Evolutionary conservation across 805 yeast species (phyloP), one percentile per base, ranked within the genome.

Genomic region (Lipomyces yamadae): DNA sequence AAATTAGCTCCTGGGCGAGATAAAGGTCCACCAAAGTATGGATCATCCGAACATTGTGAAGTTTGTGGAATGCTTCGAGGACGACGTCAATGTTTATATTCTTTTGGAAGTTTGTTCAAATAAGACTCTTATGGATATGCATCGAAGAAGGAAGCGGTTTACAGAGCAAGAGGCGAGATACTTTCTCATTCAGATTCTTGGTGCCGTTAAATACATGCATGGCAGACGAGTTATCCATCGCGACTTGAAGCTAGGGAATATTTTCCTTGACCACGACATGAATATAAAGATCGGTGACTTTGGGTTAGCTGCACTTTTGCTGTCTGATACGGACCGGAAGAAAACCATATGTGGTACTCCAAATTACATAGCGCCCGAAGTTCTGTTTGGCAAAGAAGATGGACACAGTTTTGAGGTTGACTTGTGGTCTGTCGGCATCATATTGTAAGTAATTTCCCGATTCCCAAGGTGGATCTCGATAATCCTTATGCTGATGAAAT

Each of bases 321-420:
- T 89, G 55, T 81, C 86, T 30, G 81, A 84, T 37, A 84, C 84
- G 65, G 91, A 91, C 60, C 87, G 94, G 71, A 92, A 94, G 75
- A 90, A 88, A 76, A 94, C 99, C 56, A 91, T 95, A 64, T 95
- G 99, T 79, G 99, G 99, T 63, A 95, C 99, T 32, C 99, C 99
- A 67, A 95, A 95, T 79, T 95, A 95, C 77, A 95, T 95, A 76
- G 98, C 99, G 0, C 99, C 99, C 6, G 99, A 95, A 81, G 97
- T 95, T 30, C 83, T 95, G 71, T 90, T 92, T 53, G 96, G 97
- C 35, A 92, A 92, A 74, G 72, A 72, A 15, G 85, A 82, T 62
- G 99, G 98, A 7, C 99, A 95, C 78, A 88, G 96, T 61, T 93
- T 87, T 76, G 97, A 92, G 78, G 98, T 92, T 54, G 99, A 95